Conservation (phyloP, 257 asterid genomes). For the Capsicum baccatum region DNA sequence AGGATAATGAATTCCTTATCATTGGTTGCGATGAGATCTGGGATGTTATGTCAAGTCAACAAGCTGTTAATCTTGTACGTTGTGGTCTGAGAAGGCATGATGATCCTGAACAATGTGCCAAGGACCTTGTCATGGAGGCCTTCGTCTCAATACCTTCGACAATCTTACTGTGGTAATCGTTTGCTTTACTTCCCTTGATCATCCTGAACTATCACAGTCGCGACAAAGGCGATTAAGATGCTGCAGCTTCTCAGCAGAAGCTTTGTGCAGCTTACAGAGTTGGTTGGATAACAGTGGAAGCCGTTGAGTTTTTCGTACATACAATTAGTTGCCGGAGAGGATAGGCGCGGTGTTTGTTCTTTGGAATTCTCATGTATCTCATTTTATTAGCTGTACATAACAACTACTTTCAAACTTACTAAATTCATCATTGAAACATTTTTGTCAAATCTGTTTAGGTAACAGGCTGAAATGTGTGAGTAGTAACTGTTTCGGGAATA, state of each 20-base stretch:
- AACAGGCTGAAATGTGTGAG: no score
- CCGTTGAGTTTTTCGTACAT: constrained; percentile 44
- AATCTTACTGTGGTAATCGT: constrained; percentile 75
- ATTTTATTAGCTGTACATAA: constrained; percentile 27
- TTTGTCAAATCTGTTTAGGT: no score
- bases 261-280: constrained; percentile 61
- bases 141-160: constrained; percentile 70
- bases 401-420: not conserved
- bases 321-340: constrained; percentile 33
- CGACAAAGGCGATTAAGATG: constrained; percentile 53
- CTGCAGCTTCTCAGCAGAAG: constrained; percentile 79
- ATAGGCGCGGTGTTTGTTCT: not conserved
- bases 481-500: no score
- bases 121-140: constrained; percentile 84
- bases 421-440: no score
- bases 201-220: constrained; percentile 39
- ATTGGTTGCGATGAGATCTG: constrained; percentile 92
- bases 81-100: constrained; percentile 71
- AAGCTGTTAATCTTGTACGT: constrained; percentile 75
- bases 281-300: constrained; percentile 55
- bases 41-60: constrained; percentile 86
- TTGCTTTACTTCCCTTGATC: constrained; percentile 61
- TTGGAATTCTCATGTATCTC: constrained; percentile 10
- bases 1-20: constrained; percentile 81
- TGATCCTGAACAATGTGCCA: constrained; percentile 86